phyloP scores from a whole-genome alignment of 345 rosid genomes.

The Camelina hispida region DNA sequence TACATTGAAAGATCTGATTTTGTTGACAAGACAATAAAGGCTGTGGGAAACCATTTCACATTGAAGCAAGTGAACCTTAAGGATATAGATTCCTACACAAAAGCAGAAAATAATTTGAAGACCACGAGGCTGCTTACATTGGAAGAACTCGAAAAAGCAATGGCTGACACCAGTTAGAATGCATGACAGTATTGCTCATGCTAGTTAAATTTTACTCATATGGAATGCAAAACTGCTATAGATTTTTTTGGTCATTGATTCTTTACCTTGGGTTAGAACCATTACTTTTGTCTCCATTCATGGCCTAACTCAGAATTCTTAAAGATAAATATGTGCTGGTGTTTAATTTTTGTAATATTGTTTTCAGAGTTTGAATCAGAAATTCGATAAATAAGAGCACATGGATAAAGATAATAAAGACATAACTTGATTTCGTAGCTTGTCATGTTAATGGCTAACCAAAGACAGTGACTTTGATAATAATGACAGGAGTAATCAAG shows the following conservation, averaged over 20 bases:
- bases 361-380: background rate
- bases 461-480: conserved; percentile 23
- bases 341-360: conserved; percentile 15
- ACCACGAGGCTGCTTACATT: conserved; percentile 36
- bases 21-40: conserved; percentile 58
- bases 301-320: conserved; percentile 12
- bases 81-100: conserved; percentile 11
- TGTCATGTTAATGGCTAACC: conserved; percentile 25
- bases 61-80: conserved; percentile 34
- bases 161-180: conserved; percentile 16
- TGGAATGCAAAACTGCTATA: conserved; percentile 16
- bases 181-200: conserved; percentile 14
- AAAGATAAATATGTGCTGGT: background rate
- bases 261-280: conserved; percentile 3
- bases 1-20: conserved; percentile 64
- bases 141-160: conserved; percentile 35
- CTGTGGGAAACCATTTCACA: conserved; percentile 48
- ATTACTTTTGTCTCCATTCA: background rate
- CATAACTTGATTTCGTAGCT: background rate
- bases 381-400: conserved; percentile 3
- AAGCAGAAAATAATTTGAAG: conserved; percentile 18
- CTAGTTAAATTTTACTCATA: background rate
- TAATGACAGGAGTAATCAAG: conserved; percentile 30
- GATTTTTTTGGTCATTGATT: conserved; percentile 7
- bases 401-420: conserved; percentile 20